Percentiles rank a stretch among this genome's conserved stretches.
Evolutionary conservation across 176 grass and related monocot species (phyloP).

Genomic region (Poa annua): DNA sequence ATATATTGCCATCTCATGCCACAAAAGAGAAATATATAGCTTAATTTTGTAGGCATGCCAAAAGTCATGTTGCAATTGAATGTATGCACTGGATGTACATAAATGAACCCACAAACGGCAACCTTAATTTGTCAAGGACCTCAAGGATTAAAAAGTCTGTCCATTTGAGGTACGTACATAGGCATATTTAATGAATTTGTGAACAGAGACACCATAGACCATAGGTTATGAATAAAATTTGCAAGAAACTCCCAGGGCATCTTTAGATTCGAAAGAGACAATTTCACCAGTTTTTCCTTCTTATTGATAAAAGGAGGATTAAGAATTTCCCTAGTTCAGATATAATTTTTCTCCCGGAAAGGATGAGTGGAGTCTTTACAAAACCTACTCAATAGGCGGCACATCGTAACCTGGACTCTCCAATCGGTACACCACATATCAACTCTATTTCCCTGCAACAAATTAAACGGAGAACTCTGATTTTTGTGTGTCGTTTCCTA

Average conservation of each 20-base stretch:
- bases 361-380: too few relatives aligned
- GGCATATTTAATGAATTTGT: background rate
- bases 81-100: constrained; percentile 20
- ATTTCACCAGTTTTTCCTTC: too few relatives aligned
- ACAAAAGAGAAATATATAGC: background rate
- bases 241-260: background rate
- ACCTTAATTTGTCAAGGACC: background rate
- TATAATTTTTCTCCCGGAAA: too few relatives aligned
- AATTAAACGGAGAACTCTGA: too few relatives aligned
- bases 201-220: background rate
- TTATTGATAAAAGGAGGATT: too few relatives aligned
- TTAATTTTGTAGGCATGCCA: constrained; percentile 27
- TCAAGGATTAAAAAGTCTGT: background rate
- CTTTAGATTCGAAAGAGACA: background rate
- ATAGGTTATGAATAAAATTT: background rate
- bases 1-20: background rate
- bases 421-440: too few relatives aligned
- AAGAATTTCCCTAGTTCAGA: too few relatives aligned
- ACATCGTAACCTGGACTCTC: too few relatives aligned
- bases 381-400: too few relatives aligned
- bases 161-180: constrained; percentile 33
- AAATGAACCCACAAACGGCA: background rate
- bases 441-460: too few relatives aligned
- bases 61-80: constrained; percentile 25
- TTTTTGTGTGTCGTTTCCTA: too few relatives aligned